Base-by-base conservation (phyloP, 1,139 yeast species). In the Yamadazyma aaseri region DNA sequence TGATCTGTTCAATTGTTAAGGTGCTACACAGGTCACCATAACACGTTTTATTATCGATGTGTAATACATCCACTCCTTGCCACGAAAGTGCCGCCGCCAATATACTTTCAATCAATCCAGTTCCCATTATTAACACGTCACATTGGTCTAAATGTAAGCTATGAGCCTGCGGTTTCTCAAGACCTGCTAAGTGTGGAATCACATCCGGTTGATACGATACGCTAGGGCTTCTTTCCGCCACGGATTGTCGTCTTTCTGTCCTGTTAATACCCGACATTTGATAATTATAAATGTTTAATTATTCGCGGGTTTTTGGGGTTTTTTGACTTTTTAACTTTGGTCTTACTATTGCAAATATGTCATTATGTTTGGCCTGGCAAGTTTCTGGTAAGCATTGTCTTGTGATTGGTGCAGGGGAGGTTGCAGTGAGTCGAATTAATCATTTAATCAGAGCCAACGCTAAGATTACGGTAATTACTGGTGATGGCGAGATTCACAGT, bases 21-120 rank as follows among this genome's bases (percentile, higher is more conserved):
- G 96, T 85, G 4, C 97, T 90, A 28, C 81, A 74, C 33, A 83
- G 73, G 55, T 89, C 97, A 9, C 98, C 99, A 52, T 92, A 92
- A 56, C 85, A 82, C 24, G 76, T 72, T 50, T 86, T 83, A 36
- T 79, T 69, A 56, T 92, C 98, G 30, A 92, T 78, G 56, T 92
- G 98, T 35, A 92, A 68, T 12, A 92, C 97, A 44, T 74, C 80
- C 12, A 92, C 81, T 10, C 97, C 97, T 51, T 87, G 96, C 97
- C 98, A 92, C 11, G 97, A 84, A 36, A 92, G 69, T 0, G 97
- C 92, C 3, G 97, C 96, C 0, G 97, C 96, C 36, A 90, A 64
- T 10, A 94, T 81, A 48, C 89, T 78, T 58, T 94, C 96, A 3
- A 81, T 81, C 30, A 94, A 69, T 1, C 97, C 97, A 0, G 98